These are phyloP conservation scores for Zelopaecilomyces penicillatus DNA, from an alignment of 2,329 filamentous ascomycete genomes.

Conservation along the genomic window DNA sequence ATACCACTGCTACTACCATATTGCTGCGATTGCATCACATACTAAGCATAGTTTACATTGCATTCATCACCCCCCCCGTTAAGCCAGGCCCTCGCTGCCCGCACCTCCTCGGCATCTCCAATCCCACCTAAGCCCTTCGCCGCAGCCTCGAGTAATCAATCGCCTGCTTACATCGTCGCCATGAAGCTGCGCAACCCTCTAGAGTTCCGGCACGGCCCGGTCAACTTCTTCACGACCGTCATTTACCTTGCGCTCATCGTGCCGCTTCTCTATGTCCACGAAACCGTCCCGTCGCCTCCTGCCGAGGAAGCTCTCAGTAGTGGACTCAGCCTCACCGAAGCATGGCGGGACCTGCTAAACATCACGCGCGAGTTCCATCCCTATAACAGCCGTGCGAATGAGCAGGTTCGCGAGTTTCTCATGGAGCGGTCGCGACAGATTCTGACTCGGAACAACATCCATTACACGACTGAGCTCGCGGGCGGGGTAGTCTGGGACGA, in stretches of 20 bases:
- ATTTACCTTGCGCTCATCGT: conserved; percentile 73
- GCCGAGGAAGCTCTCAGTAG: conserved; percentile 33
- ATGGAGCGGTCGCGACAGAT: conserved; percentile 64
- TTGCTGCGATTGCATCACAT: too few species aligned
- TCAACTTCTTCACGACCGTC: conserved; percentile 68
- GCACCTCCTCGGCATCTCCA: not conserved
- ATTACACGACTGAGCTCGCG: conserved; percentile 33
- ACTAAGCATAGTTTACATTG: not conserved
- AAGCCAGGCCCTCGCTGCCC: not conserved
- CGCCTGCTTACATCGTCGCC: not conserved
- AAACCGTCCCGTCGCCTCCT: conserved; percentile 63
- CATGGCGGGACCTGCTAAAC: conserved; percentile 73
- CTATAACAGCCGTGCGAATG: conserved; percentile 79
- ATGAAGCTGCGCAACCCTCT: conserved; percentile 45
- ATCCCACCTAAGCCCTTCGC: not conserved
- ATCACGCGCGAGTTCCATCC: conserved; percentile 75
- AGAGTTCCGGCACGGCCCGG: conserved; percentile 71
- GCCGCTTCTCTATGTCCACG: conserved; percentile 64
- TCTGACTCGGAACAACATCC: conserved; percentile 49
- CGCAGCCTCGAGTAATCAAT: not conserved
- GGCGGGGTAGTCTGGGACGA: conserved; percentile 23
- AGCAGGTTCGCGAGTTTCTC: conserved; percentile 69
- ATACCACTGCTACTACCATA: not conserved
- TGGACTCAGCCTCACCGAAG: conserved; percentile 74
- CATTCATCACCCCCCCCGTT: not conserved